These are phyloP conservation scores for Lepidium sativum DNA, from an alignment of 345 rosid genomes.

Conservation along the genomic window DNA sequence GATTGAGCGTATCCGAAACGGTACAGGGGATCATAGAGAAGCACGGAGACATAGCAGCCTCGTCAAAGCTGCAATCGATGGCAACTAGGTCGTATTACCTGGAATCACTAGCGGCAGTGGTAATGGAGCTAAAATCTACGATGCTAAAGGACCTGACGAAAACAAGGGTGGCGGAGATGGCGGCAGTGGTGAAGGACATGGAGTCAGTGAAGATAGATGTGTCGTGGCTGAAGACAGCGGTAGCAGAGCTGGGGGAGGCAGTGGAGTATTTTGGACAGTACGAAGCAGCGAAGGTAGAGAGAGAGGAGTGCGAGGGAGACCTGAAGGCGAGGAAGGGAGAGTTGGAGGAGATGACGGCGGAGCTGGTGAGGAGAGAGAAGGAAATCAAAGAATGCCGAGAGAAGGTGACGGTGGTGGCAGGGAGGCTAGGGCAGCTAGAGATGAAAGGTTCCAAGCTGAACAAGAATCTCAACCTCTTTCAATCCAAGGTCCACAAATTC, in stretches of 20 bases:
- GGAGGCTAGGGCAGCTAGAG: conserved; percentile 36
- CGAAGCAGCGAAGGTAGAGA: conserved; percentile 36
- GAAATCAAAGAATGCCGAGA: conserved; percentile 36
- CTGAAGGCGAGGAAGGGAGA: conserved; percentile 35
- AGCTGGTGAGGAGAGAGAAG: conserved; percentile 38
- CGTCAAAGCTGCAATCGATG: conserved; percentile 45
- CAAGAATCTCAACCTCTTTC: conserved; percentile 24
- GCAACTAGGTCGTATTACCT: conserved; percentile 54
- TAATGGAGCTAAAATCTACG: conserved; percentile 51
- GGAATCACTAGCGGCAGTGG: conserved; percentile 56
- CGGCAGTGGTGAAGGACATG: conserved; percentile 64
- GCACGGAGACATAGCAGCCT: conserved; percentile 67
- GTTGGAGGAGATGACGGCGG: conserved; percentile 38
- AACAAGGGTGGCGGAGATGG: conserved; percentile 47
- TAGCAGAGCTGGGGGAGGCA: conserved; percentile 44
- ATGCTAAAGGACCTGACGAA: conserved; percentile 44
- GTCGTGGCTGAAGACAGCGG: conserved; percentile 44
- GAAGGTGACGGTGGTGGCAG: conserved; percentile 32
- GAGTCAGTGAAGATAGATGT: conserved; percentile 57
- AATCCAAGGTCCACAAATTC: conserved; percentile 32
- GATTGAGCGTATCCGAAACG: conserved; percentile 33
- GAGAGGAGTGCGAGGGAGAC: conserved; percentile 28
- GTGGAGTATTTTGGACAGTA: conserved; percentile 34
- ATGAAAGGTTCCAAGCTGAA: conserved; percentile 31
- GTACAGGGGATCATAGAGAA: conserved; percentile 45